Percentiles rank a stretch among this genome's conserved stretches.
These are phyloP conservation scores for Agaricus sinodeliciosus DNA, from an alignment of 768 basidiomycete genomes.

Conservation along the genomic window DNA sequence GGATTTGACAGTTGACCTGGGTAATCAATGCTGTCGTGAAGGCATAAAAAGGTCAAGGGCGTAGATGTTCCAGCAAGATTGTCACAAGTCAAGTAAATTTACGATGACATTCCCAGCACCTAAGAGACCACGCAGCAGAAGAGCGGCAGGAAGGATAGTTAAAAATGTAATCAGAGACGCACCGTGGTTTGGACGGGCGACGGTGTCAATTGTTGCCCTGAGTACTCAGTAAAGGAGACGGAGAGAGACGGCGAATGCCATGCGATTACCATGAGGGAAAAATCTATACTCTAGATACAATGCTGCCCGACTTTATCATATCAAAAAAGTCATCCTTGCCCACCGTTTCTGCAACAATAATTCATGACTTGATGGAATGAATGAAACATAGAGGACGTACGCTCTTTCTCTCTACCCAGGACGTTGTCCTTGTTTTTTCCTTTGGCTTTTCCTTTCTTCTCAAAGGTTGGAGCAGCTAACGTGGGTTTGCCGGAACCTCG, in stretches of 20 bases:
- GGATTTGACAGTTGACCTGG: too few relatives aligned
- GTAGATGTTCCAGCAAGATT: too few relatives aligned
- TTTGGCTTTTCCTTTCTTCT: constrained; percentile 44
- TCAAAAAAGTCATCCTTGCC: constrained; percentile 76
- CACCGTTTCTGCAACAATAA: constrained; percentile 36
- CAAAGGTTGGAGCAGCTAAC: constrained; percentile 56
- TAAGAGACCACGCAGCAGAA: too few relatives aligned
- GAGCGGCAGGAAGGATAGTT: too few relatives aligned
- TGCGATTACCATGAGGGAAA: background rate
- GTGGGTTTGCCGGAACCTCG: constrained; percentile 72
- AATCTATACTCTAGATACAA: constrained; percentile 62
- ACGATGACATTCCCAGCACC: too few relatives aligned
- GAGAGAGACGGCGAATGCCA: too few relatives aligned
- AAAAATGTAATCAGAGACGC: too few relatives aligned
- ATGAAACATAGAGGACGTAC: constrained; percentile 25
- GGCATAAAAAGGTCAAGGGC: too few relatives aligned
- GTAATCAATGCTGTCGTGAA: constrained; percentile 15
- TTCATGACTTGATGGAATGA: background rate
- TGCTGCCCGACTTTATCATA: constrained; percentile 74
- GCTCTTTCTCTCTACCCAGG: constrained; percentile 49
- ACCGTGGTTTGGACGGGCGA: too few relatives aligned
- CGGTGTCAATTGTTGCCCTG: too few relatives aligned
- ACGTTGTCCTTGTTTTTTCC: constrained; percentile 48
- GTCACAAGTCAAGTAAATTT: too few relatives aligned
- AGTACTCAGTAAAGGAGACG: too few relatives aligned